A percentile compares a stretch with the other conserved stretches of the same genome.
Evolutionary conservation across 2,329 filamentous ascomycete genomes (phyloP).

Genomic region (Annulohypoxylon truncatum): DNA sequence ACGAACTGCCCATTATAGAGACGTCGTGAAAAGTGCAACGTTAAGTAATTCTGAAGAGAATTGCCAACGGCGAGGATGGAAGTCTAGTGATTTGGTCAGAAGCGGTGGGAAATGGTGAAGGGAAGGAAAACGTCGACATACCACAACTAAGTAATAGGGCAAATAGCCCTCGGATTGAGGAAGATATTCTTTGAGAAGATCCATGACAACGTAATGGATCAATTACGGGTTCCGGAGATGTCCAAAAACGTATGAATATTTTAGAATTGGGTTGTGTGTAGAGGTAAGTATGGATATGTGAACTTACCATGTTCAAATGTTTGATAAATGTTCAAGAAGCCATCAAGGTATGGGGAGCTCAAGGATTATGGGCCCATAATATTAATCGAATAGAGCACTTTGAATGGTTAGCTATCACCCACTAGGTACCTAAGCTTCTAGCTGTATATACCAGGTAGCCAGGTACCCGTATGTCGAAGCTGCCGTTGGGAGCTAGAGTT

Average conservation of each 20-base stretch:
- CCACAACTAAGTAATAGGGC: slow-evolving; percentile 69
- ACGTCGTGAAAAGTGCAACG: slow-evolving; percentile 83
- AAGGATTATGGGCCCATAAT: background rate
- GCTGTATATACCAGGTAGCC: too few species aligned
- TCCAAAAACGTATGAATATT: background rate
- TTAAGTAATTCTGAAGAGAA: slow-evolving; percentile 83
- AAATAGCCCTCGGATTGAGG: slow-evolving; percentile 65
- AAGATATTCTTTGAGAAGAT: slow-evolving; percentile 56
- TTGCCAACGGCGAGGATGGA: slow-evolving; percentile 86
- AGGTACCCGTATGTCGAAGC: too few species aligned
- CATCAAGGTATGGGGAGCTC: slow-evolving; percentile 6
- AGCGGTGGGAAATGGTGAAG: background rate
- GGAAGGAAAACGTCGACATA: slow-evolving; percentile 51
- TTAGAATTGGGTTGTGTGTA: background rate
- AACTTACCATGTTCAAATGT: background rate
- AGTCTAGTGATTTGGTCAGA: slow-evolving; percentile 65
- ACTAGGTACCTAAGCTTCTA: background rate
- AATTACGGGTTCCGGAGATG: background rate
- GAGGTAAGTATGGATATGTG: background rate
- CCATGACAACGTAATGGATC: slow-evolving; percentile 53
- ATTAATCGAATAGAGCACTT: background rate
- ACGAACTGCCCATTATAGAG: slow-evolving; percentile 80
- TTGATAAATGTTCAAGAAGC: background rate
- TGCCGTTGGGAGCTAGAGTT: too few species aligned
- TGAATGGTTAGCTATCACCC: background rate